Evolutionary conservation across 768 basidiomycete species (phyloP), one percentile per base, ranked within the genome.

Genomic region (Gautieria morchelliformis): DNA sequence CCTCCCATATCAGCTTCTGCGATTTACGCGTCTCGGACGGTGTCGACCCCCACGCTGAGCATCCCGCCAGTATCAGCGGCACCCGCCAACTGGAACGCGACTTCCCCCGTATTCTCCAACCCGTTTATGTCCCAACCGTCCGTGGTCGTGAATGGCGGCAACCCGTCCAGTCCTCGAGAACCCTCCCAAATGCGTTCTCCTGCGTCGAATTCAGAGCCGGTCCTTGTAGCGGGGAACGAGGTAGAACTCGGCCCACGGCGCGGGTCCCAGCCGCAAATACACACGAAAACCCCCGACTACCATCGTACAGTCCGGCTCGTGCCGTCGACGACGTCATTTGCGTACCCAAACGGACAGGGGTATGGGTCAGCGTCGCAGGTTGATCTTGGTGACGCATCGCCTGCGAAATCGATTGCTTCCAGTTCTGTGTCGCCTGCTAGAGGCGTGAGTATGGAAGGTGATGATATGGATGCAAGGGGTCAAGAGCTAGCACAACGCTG

Each of bases 401-500:
- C 72, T 58, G 79, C 76, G 37, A 71, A 74, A 35, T 59, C 60
- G 39, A 69, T 60, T 42, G 68, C 64, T 33, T 66, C 66, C 32
- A 65, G 69, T 48, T 72, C 65, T 42, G 67, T 71, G 35, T 76
- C 76, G 5, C 69, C 75, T 40, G 61, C 67, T 46, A 71, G 70
- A 52, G 69, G 66, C 20, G 78, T 79, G 7, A 57, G 56, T 37
- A 47, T 57, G n/a, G 84, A 83, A 19, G 65, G 68, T 15, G 75
- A 72, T 19, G 85, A 85, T 60, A 69, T 84, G 59, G 84, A 85
- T 37, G 68, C 73, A 19, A 74, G 81, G 58, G 93, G 83, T 2
- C 82, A 81, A 64, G 84, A 84, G 52, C 70, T 90, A 45, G 93
- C 94, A 0, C 70, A 75, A 37, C 80, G 83, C 56, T 94, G 89